These are phyloP conservation scores for Citrus australasica DNA, from an alignment of 345 rosid genomes.

Conservation along the genomic window DNA sequence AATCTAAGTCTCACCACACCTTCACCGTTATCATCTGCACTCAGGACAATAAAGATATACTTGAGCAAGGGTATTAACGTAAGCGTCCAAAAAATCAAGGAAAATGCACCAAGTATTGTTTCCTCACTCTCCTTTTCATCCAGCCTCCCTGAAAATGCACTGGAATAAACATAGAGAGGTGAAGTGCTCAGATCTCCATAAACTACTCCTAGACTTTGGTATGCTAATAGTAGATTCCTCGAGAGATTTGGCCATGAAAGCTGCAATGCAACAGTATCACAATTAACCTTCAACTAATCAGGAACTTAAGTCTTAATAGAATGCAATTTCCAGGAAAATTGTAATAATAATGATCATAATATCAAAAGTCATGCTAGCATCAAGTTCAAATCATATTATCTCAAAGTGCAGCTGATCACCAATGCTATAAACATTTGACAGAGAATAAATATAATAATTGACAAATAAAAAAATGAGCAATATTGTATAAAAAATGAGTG, in stretches of 20 bases:
- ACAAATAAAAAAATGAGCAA: not conserved
- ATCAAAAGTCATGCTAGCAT: not conserved
- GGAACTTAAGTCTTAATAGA: not conserved
- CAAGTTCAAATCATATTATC: not conserved
- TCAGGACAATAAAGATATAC: slow-evolving; percentile 54
- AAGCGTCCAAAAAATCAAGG: slow-evolving; percentile 89
- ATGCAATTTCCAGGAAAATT: not conserved
- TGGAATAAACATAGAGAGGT: slow-evolving; percentile 74
- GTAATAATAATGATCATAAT: too few relatives aligned
- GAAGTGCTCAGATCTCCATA: slow-evolving; percentile 87
- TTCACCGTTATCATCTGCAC: slow-evolving; percentile 87
- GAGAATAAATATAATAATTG: not conserved
- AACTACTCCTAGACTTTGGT: slow-evolving; percentile 90
- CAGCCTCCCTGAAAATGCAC: slow-evolving; percentile 61
- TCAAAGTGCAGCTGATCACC: not conserved
- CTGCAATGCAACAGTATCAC: slow-evolving; percentile 39
- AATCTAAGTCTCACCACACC: slow-evolving; percentile 37
- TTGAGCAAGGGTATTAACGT: slow-evolving; percentile 76
- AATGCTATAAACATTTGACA: not conserved
- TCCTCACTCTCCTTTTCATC: slow-evolving; percentile 50
- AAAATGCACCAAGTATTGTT: slow-evolving; percentile 74
- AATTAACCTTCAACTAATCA: slow-evolving; percentile 7
- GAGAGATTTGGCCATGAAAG: slow-evolving; percentile 62
- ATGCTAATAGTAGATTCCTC: slow-evolving; percentile 67
- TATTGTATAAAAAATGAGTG: not conserved